phyloP scores from a whole-genome alignment of 805 yeast genomes.

The Kodamaea hsintzibuensis region DNA sequence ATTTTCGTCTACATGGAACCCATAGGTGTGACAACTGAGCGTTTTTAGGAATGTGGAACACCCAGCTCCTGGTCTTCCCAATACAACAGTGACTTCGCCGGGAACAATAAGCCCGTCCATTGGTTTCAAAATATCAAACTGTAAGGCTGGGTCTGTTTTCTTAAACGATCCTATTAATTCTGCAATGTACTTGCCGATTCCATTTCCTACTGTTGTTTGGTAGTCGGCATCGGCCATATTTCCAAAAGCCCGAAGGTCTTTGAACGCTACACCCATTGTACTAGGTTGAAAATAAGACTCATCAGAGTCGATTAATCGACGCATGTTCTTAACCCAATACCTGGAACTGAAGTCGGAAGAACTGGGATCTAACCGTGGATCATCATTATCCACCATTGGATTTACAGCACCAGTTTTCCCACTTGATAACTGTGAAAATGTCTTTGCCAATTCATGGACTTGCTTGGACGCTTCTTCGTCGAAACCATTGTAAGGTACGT shows the following conservation, averaged over 20 bases:
- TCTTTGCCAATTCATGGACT: constrained; percentile 8
- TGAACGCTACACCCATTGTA: constrained; percentile 16
- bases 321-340: constrained; percentile 15
- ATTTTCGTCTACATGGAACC: constrained; percentile 50
- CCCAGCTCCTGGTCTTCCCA: constrained; percentile 85
- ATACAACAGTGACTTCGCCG: constrained; percentile 67
- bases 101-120: constrained; percentile 65
- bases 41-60: constrained; percentile 68
- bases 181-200: constrained; percentile 8
- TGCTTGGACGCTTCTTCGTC: constrained; percentile 6
- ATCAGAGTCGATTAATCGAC: constrained; percentile 12
- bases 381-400: constrained; percentile 1
- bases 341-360: constrained; percentile 12
- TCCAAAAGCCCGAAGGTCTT: constrained; percentile 15
- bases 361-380: constrained; percentile 15
- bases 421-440: constrained; percentile 6
- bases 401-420: constrained; percentile 1
- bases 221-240: constrained; percentile 15
- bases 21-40: constrained; percentile 63
- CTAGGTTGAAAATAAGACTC: constrained; percentile 16
- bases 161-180: constrained; percentile 5
- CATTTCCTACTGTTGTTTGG: constrained; percentile 16
- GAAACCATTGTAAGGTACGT: constrained; percentile 2
- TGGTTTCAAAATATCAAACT: constrained; percentile 57
- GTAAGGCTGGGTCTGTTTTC: constrained; percentile 13